These are phyloP conservation scores for Nigrograna mackinnonii DNA, from an alignment of 2,329 filamentous ascomycete species.

Conservation along the genomic window DNA sequence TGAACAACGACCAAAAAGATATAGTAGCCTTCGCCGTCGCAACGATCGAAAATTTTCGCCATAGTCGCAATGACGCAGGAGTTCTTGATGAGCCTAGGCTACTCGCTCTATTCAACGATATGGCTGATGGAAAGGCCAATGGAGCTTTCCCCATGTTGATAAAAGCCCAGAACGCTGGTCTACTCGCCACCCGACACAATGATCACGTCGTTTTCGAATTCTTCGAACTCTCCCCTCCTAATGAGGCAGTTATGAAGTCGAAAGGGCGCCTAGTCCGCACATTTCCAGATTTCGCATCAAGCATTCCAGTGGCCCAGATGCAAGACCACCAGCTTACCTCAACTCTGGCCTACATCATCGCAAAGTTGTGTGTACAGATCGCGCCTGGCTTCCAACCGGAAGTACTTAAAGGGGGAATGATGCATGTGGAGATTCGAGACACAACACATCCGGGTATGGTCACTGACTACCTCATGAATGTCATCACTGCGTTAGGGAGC, in stretches of 20 bases:
- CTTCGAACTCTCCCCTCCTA: conserved; percentile 52
- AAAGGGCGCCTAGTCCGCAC: conserved; percentile 45
- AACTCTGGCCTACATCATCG: conserved; percentile 34
- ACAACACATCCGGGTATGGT: conserved; percentile 55
- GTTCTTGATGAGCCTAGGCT: too few relatives aligned
- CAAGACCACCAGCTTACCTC: conserved; percentile 15
- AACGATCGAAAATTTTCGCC: too few relatives aligned
- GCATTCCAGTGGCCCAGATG: conserved; percentile 28
- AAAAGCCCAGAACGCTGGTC: conserved; percentile 50
- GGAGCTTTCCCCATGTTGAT: conserved; percentile 44
- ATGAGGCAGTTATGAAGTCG: conserved; percentile 40
- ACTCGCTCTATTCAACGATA: too few relatives aligned
- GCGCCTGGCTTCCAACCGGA: conserved; percentile 38
- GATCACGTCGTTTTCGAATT: conserved; percentile 41
- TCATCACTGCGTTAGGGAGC: conserved; percentile 42
- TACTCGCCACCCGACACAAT: conserved; percentile 4
- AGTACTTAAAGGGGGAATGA: conserved; percentile 42
- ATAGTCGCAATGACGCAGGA: too few relatives aligned
- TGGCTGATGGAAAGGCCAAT: too few relatives aligned
- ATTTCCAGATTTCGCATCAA: conserved; percentile 49
- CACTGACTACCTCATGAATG: conserved; percentile 54
- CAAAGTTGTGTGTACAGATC: conserved; percentile 41
- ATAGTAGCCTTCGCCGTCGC: too few relatives aligned
- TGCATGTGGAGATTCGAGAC: conserved; percentile 52
- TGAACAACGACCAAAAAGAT: too few relatives aligned